Evolutionary conservation across 139 green algal species (phyloP), one percentile per base, ranked within the genome.

Genomic region (Chlorella ohadii): DNA sequence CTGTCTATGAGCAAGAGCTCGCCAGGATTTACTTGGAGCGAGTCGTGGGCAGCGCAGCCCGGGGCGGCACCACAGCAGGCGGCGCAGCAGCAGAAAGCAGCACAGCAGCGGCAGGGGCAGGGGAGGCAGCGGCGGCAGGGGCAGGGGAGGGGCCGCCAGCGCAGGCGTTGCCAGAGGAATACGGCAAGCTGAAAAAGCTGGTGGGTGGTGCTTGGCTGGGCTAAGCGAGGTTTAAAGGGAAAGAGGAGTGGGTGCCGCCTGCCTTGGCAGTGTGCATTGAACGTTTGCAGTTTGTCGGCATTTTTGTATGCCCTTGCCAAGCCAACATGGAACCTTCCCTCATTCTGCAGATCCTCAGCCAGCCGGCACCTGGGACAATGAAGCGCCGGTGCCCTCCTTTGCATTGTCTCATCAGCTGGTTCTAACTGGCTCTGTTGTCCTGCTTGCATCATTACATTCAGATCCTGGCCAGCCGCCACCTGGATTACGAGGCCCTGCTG

Each of bases 21-120:
- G 91, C 94, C 72, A 86, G 91, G 22, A 92, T 97, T 57, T 97
- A 98, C 87, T 78, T 98, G 72, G 84, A 90, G 39, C 78, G 86
- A 36, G 74, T 88, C 0, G 78, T 55, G 68, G 59, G 74, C 87
- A 19, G 39, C 65, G 44, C n/a, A 41, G 68, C 44, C 6, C 44
- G 7, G 67, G 22, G 75, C 38, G 1, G 77, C 33, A 22, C 25
- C 72, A 79, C 56, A 72, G 36, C 38, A 44, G n/a, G 41, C 13
- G 73, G 23, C 13, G 31, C 73, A 67, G 47, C 73, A 41, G 12
- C n/a, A 33, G 19, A 20, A 23, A 59, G 41, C 31, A 20, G 73
- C 28, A 17, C 23, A 25, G 20, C 36, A 22, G 51, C 51, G 2
- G 51, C 51, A 59, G 15, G 33, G 34, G 67, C 67, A 31, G 66